phyloP scores from a whole-genome alignment of 352 stramenopile species.

The Peronospora belbahrii region DNA sequence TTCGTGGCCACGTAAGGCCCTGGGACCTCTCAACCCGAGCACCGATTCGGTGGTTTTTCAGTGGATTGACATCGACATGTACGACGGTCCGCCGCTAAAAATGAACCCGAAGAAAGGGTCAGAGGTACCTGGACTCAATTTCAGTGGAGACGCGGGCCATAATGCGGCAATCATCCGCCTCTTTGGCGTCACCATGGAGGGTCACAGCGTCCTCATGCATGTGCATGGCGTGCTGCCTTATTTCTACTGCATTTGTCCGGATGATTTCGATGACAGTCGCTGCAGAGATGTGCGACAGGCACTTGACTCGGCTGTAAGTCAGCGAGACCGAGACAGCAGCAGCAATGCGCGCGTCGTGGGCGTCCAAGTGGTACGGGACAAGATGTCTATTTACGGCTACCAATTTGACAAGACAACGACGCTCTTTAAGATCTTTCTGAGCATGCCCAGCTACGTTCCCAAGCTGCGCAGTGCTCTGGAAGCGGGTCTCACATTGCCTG shows the following conservation, averaged over 20 bases:
- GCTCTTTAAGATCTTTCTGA: conserved; percentile 89
- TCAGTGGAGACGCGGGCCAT: conserved; percentile 88
- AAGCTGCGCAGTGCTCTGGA: conserved; percentile 89
- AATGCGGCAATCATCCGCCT: conserved; percentile 91
- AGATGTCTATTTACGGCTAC: conserved; percentile 85
- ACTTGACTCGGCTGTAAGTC: conserved; percentile 45
- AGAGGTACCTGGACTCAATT: conserved; percentile 60
- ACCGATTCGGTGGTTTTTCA: conserved; percentile 77
- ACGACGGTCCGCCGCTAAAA: conserved; percentile 81
- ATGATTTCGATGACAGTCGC: conserved; percentile 52
- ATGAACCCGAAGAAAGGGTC: conserved; percentile 81
- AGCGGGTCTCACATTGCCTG: conserved; percentile 64
- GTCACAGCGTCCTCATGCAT: conserved; percentile 94
- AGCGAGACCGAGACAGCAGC: conserved; percentile 44
- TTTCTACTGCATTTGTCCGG: conserved; percentile 89
- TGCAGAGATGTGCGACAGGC: conserved; percentile 64
- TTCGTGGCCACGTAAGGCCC: conserved; percentile 47
- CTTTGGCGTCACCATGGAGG: conserved; percentile 93
- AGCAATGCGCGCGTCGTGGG: conserved; percentile 48
- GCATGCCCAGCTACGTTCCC: conserved; percentile 92
- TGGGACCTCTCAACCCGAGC: conserved; percentile 30
- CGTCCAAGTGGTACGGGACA: conserved; percentile 67
- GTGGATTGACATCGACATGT: conserved; percentile 99
- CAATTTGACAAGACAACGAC: conserved; percentile 67
- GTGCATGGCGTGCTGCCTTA: conserved; percentile 98